phyloP scores from a whole-genome alignment of 2,329 filamentous ascomycete species.

The Trematosphaeria pertusa region DNA sequence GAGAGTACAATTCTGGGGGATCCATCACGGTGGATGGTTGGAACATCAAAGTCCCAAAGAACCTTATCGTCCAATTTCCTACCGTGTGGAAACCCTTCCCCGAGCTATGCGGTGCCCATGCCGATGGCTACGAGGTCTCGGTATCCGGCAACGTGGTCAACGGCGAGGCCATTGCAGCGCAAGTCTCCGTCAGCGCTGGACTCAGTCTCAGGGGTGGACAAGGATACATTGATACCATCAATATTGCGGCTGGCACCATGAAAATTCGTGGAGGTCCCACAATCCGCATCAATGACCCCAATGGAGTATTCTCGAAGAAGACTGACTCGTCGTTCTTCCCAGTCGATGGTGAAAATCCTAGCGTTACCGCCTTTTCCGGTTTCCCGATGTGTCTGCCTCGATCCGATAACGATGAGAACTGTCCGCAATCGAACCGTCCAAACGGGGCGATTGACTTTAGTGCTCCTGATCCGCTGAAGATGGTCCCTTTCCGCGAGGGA shows the following conservation, averaged over 20 bases:
- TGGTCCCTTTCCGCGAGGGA: conserved; percentile 51
- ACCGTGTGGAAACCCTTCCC: conserved; percentile 54
- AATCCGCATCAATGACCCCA: conserved; percentile 55
- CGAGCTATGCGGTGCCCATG: conserved; percentile 33
- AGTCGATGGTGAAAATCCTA: conserved; percentile 58
- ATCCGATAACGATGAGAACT: conserved; percentile 44
- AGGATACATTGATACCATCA: conserved; percentile 47
- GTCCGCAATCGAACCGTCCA: conserved; percentile 47
- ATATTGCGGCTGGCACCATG: conserved; percentile 41
- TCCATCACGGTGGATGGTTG: conserved; percentile 55
- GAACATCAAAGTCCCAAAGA: conserved; percentile 56
- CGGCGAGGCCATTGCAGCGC: conserved; percentile 47
- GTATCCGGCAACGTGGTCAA: conserved; percentile 51
- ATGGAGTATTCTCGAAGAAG: conserved; percentile 49
- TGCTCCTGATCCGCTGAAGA: conserved; percentile 46
- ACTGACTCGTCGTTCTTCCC: conserved; percentile 51
- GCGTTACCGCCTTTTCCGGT: conserved; percentile 57
- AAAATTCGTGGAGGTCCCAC: conserved; percentile 48
- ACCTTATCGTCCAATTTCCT: conserved; percentile 59
- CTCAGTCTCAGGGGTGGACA: conserved; percentile 45
- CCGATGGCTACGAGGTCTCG: conserved; percentile 32
- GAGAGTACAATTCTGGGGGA: conserved; percentile 55
- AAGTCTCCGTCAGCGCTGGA: conserved; percentile 46
- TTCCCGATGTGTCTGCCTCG: conserved; percentile 62
- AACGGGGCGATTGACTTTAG: conserved; percentile 38